Base-by-base conservation (phyloP, 106 monocot genomes). In the Amphibolis antarctica region DNA sequence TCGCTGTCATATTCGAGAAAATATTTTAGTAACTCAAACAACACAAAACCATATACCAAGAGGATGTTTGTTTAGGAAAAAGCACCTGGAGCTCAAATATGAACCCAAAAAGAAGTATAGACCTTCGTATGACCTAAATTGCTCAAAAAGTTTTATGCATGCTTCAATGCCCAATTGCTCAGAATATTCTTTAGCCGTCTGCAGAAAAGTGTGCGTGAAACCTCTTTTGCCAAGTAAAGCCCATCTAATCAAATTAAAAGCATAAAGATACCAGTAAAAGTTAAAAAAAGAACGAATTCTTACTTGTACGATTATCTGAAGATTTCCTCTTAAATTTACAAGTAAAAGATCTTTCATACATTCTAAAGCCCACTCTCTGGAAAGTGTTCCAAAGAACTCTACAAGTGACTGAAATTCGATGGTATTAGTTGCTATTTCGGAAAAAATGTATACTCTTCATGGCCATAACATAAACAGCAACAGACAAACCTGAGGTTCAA, bases 321-420 rank as follows among this genome's bases (percentile, higher is more conserved):
- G 84, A 74, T 96, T 96, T 65, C 90, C 96, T 80, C 96, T 96
- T 66, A 89, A 77, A 76, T 96, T 96, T 66, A 86, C 96, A 27
- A 96, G 64, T 31, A 96, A 77, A 66, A 96, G 84, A 61, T 96
- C 96, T 61, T 96, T 96, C 96, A 96, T 96, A 76, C 96, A 96
- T 58, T 96, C 96, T 28, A 96, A 67, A 25, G 96, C 96, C 96
- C 96, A 96, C 60, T 96, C 96, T 44, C n/a, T 96, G 13, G 96
- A 96, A 54, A 96, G 84, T 42, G 89, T 96, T 30, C 96, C 96
- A 80, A 96, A 96, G 71, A 96, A 96, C 75, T 96, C 96, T 30
- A 96, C 96, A 55, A 98, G 80, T 25, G 90, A 69, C 90, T 98
- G 78, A 29, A 64, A 53, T 22, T 13, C 12, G 17, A 23, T 10